phyloP scores from a whole-genome alignment of 1,139 yeast species.

The Suhomyces bribrorum region DNA sequence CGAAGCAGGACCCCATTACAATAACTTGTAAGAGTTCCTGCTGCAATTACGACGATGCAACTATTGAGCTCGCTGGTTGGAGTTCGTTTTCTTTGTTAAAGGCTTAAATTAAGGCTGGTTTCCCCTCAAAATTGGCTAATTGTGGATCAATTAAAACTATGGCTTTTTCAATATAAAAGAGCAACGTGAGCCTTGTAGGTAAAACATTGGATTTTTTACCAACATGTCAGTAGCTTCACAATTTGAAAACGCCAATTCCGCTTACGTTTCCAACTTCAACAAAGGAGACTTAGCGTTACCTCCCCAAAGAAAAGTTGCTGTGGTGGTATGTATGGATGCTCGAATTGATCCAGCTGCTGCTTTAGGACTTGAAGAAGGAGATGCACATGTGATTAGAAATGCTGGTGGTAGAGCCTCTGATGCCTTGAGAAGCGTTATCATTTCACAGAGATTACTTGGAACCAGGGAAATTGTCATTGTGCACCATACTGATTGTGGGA shows the following conservation, averaged over 20 bases:
- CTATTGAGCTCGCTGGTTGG: too few relatives aligned
- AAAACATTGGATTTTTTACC: not conserved
- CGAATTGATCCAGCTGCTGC: conserved; percentile 43
- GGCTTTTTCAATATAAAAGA: not conserved
- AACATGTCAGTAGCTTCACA: conserved; percentile 27
- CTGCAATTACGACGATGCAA: too few relatives aligned
- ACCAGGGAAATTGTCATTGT: conserved; percentile 41
- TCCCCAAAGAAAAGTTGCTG: conserved; percentile 37
- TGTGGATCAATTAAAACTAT: not conserved
- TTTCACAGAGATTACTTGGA: conserved; percentile 37
- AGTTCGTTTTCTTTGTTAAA: too few relatives aligned
- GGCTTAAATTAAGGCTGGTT: too few relatives aligned
- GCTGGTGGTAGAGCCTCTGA: conserved; percentile 48
- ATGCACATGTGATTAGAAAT: conserved; percentile 47
- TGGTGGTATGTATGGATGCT: conserved; percentile 49
- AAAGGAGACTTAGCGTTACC: conserved; percentile 35
- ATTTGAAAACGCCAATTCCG: conserved; percentile 24
- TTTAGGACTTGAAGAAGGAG: conserved; percentile 44
- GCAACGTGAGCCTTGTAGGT: not conserved
- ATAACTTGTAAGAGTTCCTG: too few relatives aligned
- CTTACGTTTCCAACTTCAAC: conserved; percentile 22
- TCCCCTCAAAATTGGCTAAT: too few relatives aligned
- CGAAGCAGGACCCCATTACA: too few relatives aligned
- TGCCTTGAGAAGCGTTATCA: conserved; percentile 41
- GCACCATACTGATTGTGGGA: conserved; percentile 47